Base-by-base conservation (phyloP, 441 rosid genomes). In the Erodium trifolium region DNA sequence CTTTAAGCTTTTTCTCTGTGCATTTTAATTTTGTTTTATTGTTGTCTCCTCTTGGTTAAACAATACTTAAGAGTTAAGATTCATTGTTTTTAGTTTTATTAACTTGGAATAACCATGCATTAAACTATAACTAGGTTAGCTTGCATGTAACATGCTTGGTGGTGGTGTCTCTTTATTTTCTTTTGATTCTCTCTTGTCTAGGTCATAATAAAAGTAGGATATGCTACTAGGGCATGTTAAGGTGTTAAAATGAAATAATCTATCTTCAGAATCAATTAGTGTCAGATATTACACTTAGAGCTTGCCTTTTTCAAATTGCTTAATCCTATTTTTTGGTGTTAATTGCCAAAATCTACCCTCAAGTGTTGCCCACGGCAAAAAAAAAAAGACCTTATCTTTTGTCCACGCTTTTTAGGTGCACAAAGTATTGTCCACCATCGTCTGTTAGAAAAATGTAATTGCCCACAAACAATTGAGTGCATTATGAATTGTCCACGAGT, bases 251-350 rank as follows among this genome's bases (percentile, higher is more conserved):
- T 37, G 43, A 37, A 37, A 1, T 63, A 18, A 31, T 31, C n/a
- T 31, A 63, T 63, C 41, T 29, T 63, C 17, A 29, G 41, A 63
- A 63, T 34, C 41, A 63, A 17, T 63, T 9, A 63, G 41, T 63
- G 17, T 31, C 66, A 29, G 66, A 63, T 27, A n/a, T 62, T 27
- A 62, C 41, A 31, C 41, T 13, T 63, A 18, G 12, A 3, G 63
- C 63, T 62, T 62, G 34, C 37, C 41, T 29, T 29, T n/a, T 29
- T 17, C 3, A 63, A 29, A 29, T 13, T 29, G 66, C 16, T 31
- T 13, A 29, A 31, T 63, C 66, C 17, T 63, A 10, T 37, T 10
- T 11, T 63, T 62, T 23, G 27, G 27, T 23, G 27, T 31, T 31
- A 31, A 31, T 31, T 31, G 34, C 34, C 34, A 31, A 31, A 31